Evolutionary conservation across 2,329 filamentous ascomycete genomes (phyloP).

Genomic region (Fusarium sp.): DNA sequence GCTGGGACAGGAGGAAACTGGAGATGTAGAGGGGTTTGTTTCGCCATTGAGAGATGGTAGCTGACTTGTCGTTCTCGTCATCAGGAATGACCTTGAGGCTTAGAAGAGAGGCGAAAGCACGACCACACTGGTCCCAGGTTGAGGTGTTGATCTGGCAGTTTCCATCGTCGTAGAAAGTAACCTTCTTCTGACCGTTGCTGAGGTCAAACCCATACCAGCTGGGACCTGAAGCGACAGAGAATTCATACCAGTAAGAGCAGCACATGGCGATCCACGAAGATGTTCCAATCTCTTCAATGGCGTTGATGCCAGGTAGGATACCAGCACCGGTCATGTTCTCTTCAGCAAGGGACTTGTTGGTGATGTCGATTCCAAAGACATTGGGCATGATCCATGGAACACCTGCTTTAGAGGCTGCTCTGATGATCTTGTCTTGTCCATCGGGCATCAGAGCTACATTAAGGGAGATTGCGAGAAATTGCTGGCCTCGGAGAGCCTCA

Average conservation of each 20-base stretch:
- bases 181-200: conserved; percentile 49
- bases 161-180: conserved; percentile 69
- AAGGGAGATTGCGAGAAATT: conserved; percentile 71
- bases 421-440: conserved; percentile 63
- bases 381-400: conserved; percentile 70
- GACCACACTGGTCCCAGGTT: conserved; percentile 71
- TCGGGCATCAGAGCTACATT: conserved; percentile 53
- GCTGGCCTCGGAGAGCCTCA: conserved; percentile 64
- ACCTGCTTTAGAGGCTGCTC: conserved; percentile 67
- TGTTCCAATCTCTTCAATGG: conserved; percentile 57
- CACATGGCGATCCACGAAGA: conserved; percentile 64
- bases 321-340: conserved; percentile 50
- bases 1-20: conserved; percentile 71
- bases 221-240: conserved; percentile 58
- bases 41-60: conserved; percentile 49
- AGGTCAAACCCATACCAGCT: conserved; percentile 65
- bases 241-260: conserved; percentile 70
- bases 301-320: conserved; percentile 48
- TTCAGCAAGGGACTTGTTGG: conserved; percentile 55
- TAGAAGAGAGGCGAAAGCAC: conserved; percentile 65
- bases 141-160: conserved; percentile 67
- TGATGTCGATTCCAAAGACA: conserved; percentile 58
- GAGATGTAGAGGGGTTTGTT: conserved; percentile 65
- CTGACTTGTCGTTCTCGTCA: conserved; percentile 51
- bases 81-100: conserved; percentile 62